Conservation (phyloP, 352 stramenopile genomes). For the Bremia lactucae region DNA sequence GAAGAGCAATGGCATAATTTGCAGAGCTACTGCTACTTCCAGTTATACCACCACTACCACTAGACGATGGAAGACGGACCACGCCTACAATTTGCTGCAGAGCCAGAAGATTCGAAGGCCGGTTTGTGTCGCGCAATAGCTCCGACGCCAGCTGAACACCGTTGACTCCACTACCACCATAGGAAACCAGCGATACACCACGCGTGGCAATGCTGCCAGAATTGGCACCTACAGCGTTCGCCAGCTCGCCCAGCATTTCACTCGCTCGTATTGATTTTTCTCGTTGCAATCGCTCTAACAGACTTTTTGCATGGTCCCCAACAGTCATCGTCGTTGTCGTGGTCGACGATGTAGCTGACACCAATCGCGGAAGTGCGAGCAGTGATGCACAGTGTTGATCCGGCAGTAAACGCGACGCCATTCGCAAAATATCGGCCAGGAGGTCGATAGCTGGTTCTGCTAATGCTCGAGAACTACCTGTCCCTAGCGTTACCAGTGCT, state of each 20-base stretch:
- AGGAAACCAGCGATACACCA: slow-evolving; percentile 72
- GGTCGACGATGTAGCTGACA: slow-evolving; percentile 70
- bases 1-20: slow-evolving; percentile 22
- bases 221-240: slow-evolving; percentile 65
- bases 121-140: slow-evolving; percentile 80
- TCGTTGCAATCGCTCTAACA: slow-evolving; percentile 63
- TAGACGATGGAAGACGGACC: slow-evolving; percentile 24
- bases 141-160: slow-evolving; percentile 82
- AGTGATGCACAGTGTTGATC: slow-evolving; percentile 78
- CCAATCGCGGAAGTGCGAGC: slow-evolving; percentile 63
- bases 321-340: slow-evolving; percentile 60
- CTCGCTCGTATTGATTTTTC: slow-evolving; percentile 80
- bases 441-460: slow-evolving; percentile 80
- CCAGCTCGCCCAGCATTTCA: slow-evolving; percentile 78
- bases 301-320: slow-evolving; percentile 56
- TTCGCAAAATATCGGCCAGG: slow-evolving; percentile 71
- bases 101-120: slow-evolving; percentile 45
- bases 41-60: slow-evolving; percentile 14
- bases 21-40: slow-evolving; percentile 16
- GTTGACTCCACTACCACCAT: slow-evolving; percentile 70
- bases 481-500: slow-evolving; percentile 74
- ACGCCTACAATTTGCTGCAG: slow-evolving; percentile 31
- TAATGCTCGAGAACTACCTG: slow-evolving; percentile 52
- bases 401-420: slow-evolving; percentile 71
- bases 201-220: slow-evolving; percentile 56